Percentiles rank a stretch among this genome's conserved stretches.
phyloP scores from a whole-genome alignment of 2,329 filamentous ascomycete species.

The Raffaelea arxii region DNA sequence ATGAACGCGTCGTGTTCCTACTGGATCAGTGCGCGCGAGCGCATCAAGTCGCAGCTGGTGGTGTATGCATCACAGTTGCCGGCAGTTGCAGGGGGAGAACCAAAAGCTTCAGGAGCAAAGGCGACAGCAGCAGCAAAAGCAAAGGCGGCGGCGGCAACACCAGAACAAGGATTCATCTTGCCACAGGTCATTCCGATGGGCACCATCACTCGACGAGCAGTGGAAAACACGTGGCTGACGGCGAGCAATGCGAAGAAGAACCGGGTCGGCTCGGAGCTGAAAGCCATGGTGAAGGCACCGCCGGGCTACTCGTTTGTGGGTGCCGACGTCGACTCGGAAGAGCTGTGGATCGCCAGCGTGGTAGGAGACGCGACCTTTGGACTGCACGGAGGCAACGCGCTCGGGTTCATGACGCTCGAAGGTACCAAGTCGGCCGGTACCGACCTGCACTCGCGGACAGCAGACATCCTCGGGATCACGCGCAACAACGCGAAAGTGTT shows the following conservation, averaged over 20 bases:
- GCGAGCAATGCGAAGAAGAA: slow-evolving; percentile 96
- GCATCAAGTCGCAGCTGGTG: slow-evolving; percentile 92
- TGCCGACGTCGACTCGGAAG: slow-evolving; percentile 93
- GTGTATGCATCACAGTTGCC: slow-evolving; percentile 62
- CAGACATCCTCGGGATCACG: slow-evolving; percentile 83
- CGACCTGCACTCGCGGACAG: slow-evolving; percentile 89
- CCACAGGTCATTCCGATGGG: slow-evolving; percentile 98
- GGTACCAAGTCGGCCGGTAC: slow-evolving; percentile 91
- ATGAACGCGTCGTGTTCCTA: slow-evolving; percentile 99
- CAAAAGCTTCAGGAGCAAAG: slow-evolving; percentile 5
- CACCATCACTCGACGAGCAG: slow-evolving; percentile 85
- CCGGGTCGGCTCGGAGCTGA: slow-evolving; percentile 90
- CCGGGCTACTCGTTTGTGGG: slow-evolving; percentile 89
- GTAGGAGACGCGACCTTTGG: slow-evolving; percentile 92
- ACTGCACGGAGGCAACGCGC: slow-evolving; percentile 89
- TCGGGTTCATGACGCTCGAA: slow-evolving; percentile 98
- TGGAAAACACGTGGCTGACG: slow-evolving; percentile 97
- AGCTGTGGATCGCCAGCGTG: slow-evolving; percentile 95
- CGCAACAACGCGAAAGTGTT: slow-evolving; percentile 95
- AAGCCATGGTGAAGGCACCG: slow-evolving; percentile 91
- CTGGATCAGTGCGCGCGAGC: slow-evolving; percentile 92
- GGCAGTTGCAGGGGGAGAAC: background rate
- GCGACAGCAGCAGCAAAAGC: background rate
- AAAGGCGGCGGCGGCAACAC: slow-evolving; percentile 11
- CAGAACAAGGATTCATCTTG: slow-evolving; percentile 66